Evolutionary conservation across 345 rosid species (phyloP).

Genomic region (Jatropha curcas): DNA sequence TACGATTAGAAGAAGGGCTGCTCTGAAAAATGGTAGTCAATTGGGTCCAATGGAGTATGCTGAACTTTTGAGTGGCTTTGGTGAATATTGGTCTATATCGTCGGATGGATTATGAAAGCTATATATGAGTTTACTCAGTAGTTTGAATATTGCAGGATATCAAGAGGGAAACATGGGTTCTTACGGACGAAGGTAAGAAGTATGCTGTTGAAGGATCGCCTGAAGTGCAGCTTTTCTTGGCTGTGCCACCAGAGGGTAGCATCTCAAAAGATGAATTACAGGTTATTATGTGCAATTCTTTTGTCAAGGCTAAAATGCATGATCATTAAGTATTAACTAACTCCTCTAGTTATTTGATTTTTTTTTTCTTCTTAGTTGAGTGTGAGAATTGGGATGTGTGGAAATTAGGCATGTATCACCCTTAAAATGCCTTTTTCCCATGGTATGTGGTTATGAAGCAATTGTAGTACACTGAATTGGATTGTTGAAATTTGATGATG

Average conservation of each 20-base stretch:
- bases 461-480: conserved; percentile 5
- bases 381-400: background rate
- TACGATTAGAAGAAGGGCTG: background rate
- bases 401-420: background rate
- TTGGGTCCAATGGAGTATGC: background rate
- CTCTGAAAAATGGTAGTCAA: background rate
- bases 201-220: conserved; percentile 82
- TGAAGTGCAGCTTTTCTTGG: conserved; percentile 75
- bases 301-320: background rate
- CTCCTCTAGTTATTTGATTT: background rate
- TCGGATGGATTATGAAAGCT: background rate
- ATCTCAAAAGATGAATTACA: conserved; percentile 68
- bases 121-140: background rate
- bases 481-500: conserved; percentile 20
- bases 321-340: background rate
- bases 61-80: background rate
- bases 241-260: conserved; percentile 65
- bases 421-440: conserved; percentile 6
- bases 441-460: background rate
- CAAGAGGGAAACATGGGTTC: conserved; percentile 69
- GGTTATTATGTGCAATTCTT: conserved; percentile 36
- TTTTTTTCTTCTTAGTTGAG: background rate
- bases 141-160: conserved; percentile 47
- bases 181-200: conserved; percentile 76
- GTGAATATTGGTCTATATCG: background rate